Evolutionary conservation across 371 early-diverging fungal genomes (phyloP).

Genomic region (Chytridiales sp.): DNA sequence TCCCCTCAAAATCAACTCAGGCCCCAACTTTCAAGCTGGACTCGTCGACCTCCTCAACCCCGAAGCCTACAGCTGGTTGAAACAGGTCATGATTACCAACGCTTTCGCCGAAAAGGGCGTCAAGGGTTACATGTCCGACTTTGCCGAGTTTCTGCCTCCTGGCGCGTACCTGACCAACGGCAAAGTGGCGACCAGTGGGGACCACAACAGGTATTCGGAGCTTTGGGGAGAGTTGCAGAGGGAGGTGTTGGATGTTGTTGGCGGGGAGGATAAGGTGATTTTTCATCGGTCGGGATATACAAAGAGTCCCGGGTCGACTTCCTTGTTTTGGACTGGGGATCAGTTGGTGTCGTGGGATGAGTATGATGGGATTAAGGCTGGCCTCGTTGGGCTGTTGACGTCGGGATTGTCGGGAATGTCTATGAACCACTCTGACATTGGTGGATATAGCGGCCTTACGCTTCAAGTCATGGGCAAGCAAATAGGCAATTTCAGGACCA

Average conservation of each 20-base stretch:
- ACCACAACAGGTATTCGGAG: slow-evolving; percentile 16
- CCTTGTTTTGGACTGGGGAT: slow-evolving; percentile 53
- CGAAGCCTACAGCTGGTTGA: slow-evolving; percentile 8
- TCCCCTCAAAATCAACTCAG: slow-evolving; percentile 14
- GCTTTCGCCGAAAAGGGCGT: slow-evolving; percentile 5
- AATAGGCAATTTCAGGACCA: slow-evolving; percentile 23
- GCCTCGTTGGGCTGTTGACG: slow-evolving; percentile 43
- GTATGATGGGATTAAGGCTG: slow-evolving; percentile 10
- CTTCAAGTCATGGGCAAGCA: slow-evolving; percentile 35
- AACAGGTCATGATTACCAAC: slow-evolving; percentile 3
- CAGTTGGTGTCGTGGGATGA: slow-evolving; percentile 51
- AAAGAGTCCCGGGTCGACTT: slow-evolving; percentile 5
- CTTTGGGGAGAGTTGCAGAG: slow-evolving; percentile 7
- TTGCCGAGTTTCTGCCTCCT: slow-evolving; percentile 18
- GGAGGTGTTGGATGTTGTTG: slow-evolving; percentile 6
- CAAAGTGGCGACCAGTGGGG: slow-evolving; percentile 10
- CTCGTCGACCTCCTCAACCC: slow-evolving; percentile 16
- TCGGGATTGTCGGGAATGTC: slow-evolving; percentile 53
- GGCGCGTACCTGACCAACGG: slow-evolving; percentile 9
- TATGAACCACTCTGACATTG: slow-evolving; percentile 51
- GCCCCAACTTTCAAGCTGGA: slow-evolving; percentile 17
- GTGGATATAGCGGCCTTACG: slow-evolving; percentile 45
- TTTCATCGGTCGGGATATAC: slow-evolving; percentile 20
- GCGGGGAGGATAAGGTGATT: slow-evolving; percentile 8
- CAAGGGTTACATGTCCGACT: slow-evolving; percentile 18